Conservation (phyloP, 306 rosid genomes). For the Vigna nakashimae region DNA sequence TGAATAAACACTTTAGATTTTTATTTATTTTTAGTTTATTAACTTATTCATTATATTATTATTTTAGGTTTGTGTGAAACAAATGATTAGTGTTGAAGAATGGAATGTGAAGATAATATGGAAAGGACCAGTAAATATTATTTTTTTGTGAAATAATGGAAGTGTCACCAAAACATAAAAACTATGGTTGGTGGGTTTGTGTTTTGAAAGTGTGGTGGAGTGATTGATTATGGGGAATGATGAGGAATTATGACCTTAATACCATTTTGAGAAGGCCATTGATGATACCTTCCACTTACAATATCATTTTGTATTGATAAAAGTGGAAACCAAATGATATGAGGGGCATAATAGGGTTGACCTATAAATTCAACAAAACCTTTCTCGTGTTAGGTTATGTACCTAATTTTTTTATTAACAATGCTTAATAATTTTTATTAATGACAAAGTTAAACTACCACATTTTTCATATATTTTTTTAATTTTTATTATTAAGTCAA, state of each 20-base stretch:
- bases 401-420: too few species aligned
- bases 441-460: too few species aligned
- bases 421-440: too few species aligned
- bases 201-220: slow-evolving; percentile 9
- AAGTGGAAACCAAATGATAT: background rate
- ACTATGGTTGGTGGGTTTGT: background rate
- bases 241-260: slow-evolving; percentile 41
- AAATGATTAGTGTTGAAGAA: slow-evolving; percentile 18
- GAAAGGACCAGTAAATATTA: background rate
- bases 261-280: slow-evolving; percentile 50
- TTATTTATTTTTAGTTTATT: too few species aligned
- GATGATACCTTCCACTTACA: background rate
- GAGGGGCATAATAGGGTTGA: slow-evolving; percentile 35
- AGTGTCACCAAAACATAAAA: slow-evolving; percentile 34
- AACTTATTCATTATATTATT: too few species aligned
- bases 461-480: too few species aligned
- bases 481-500: too few species aligned
- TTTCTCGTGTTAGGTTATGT: too few species aligned
- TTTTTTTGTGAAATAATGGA: slow-evolving; percentile 29
- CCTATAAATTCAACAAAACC: background rate
- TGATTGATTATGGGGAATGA: slow-evolving; percentile 40
- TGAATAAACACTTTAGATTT: too few species aligned
- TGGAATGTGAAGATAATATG: background rate
- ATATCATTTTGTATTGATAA: background rate
- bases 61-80: too few species aligned